Conservation (phyloP, 129 eudicot genomes). For the Arctium lappa region DNA sequence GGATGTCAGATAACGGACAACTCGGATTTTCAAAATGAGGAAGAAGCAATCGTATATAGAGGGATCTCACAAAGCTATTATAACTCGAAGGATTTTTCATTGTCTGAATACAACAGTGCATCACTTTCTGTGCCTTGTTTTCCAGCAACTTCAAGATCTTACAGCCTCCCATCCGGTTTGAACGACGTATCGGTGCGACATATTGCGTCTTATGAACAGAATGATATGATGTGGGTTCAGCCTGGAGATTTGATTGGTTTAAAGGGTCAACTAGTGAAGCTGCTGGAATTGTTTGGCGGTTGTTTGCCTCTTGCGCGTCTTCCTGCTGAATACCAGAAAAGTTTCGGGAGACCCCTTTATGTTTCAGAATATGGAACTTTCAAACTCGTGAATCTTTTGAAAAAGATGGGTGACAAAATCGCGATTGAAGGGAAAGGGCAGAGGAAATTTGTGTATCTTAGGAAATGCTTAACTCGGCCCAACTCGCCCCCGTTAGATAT, state of each 20-base stretch:
- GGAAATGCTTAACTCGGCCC: slow-evolving; percentile 37
- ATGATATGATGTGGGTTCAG: slow-evolving; percentile 68
- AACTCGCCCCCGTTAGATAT: slow-evolving; percentile 25
- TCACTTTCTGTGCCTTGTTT: slow-evolving; percentile 32
- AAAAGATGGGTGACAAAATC: slow-evolving; percentile 67
- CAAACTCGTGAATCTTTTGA: slow-evolving; percentile 71
- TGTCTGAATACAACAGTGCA: slow-evolving; percentile 41
- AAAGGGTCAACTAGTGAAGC: slow-evolving; percentile 72
- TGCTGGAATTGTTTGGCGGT: slow-evolving; percentile 68
- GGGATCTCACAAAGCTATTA: slow-evolving; percentile 58
- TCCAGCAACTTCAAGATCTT: slow-evolving; percentile 43
- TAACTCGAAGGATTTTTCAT: slow-evolving; percentile 47
- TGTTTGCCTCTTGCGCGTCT: slow-evolving; percentile 60
- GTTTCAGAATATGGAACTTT: slow-evolving; percentile 70
- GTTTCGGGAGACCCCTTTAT: slow-evolving; percentile 75
- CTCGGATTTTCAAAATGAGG: slow-evolving; percentile 61
- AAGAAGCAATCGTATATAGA: slow-evolving; percentile 80
- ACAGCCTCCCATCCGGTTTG: slow-evolving; percentile 47
- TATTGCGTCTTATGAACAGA: slow-evolving; percentile 31
- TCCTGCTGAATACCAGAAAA: slow-evolving; percentile 81
- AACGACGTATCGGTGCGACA: slow-evolving; percentile 44
- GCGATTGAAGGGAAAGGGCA: slow-evolving; percentile 72
- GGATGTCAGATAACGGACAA: slow-evolving; percentile 52
- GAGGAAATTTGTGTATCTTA: slow-evolving; percentile 55
- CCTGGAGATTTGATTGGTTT: slow-evolving; percentile 86